Percentiles rank a stretch among this genome's conserved stretches.
Evolutionary conservation across 495 filamentous ascomycete species (phyloP).

Genomic region (Penicillium soppii): DNA sequence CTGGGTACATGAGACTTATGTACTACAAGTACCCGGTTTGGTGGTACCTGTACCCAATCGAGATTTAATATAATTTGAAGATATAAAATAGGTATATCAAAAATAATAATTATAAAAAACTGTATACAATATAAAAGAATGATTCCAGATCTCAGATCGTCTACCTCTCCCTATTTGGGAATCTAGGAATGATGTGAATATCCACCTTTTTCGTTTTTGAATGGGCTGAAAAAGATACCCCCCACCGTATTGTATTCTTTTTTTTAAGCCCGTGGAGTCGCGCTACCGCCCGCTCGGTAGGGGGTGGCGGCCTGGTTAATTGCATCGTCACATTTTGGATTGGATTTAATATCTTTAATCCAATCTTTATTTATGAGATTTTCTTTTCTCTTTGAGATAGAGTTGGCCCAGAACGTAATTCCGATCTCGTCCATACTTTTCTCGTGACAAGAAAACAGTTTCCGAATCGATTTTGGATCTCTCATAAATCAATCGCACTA

Average conservation of each 20-base stretch:
- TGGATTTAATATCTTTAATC: neutral
- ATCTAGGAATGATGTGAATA: slow-evolving; percentile 1
- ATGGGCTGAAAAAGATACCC: slow-evolving; percentile 8
- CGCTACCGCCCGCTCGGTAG: slow-evolving; percentile 35
- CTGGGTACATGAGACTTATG: slow-evolving; percentile 11
- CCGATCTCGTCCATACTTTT: slow-evolving; percentile 3
- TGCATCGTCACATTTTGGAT: slow-evolving; percentile 10
- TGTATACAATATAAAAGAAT: slow-evolving; percentile 4
- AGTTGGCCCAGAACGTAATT: slow-evolving; percentile 9
- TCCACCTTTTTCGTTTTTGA: neutral
- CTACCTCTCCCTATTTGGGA: slow-evolving; percentile 9
- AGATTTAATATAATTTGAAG: neutral
- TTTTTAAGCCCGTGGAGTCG: slow-evolving; percentile 22
- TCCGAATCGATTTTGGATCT: neutral
- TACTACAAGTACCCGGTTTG: neutral
- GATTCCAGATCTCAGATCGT: slow-evolving; percentile 10
- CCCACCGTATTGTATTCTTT: slow-evolving; percentile 5
- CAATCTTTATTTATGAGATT: neutral
- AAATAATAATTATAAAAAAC: slow-evolving; percentile 5
- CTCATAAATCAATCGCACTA: neutral
- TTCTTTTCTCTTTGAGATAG: neutral
- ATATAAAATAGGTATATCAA: slow-evolving; percentile 9
- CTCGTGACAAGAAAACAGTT: no score
- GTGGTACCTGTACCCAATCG: neutral
- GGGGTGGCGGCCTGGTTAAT: slow-evolving; percentile 34